These are phyloP conservation scores for Candida orba DNA, from an alignment of 805 yeast species.

Conservation along the genomic window DNA sequence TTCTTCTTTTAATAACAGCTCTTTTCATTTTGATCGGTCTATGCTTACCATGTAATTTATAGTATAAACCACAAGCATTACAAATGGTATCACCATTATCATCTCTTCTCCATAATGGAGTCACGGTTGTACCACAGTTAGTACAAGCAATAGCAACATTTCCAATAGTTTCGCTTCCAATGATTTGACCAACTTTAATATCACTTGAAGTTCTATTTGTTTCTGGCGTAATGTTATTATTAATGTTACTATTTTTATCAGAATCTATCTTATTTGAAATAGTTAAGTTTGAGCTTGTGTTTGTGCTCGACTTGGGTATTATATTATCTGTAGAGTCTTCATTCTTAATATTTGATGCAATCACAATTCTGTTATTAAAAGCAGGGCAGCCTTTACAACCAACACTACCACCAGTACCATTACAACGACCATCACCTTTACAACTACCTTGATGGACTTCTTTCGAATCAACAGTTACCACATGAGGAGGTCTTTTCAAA, in stretches of 20 bases:
- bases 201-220: neutral
- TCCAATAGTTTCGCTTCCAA: slow-evolving; percentile 26
- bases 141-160: slow-evolving; percentile 67
- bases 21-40: slow-evolving; percentile 73
- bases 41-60: slow-evolving; percentile 65
- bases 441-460: slow-evolving; percentile 22
- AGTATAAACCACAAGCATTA: slow-evolving; percentile 82
- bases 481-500: slow-evolving; percentile 68
- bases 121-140: slow-evolving; percentile 78
- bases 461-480: slow-evolving; percentile 62
- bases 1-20: slow-evolving; percentile 67
- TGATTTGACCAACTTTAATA: slow-evolving; percentile 11
- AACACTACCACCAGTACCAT: slow-evolving; percentile 79
- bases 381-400: slow-evolving; percentile 85
- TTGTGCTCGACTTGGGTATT: neutral
- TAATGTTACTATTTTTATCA: neutral
- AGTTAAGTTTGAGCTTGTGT: neutral
- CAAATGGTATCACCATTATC: slow-evolving; percentile 78
- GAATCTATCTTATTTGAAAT: neutral
- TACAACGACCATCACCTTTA: slow-evolving; percentile 49
- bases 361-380: slow-evolving; percentile 57
- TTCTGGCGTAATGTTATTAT: neutral
- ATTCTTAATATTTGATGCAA: slow-evolving; percentile 16
- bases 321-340: neutral
- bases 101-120: slow-evolving; percentile 84